Base-by-base conservation (phyloP, 228 moss, liverwort and hornwort species). In the Sphagnum fallax region DNA sequence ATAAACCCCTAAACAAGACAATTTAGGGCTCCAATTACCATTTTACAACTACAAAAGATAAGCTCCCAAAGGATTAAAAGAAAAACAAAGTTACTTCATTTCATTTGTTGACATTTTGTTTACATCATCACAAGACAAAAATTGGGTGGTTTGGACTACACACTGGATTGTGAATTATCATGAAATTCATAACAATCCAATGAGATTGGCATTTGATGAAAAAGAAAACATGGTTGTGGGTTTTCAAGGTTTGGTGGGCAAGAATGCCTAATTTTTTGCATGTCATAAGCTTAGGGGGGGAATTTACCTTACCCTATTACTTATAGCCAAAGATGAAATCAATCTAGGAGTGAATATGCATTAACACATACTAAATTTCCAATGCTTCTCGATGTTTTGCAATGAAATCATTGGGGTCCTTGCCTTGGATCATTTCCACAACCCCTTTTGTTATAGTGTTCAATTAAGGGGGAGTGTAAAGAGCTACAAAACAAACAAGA, bases 321-420 rank as follows among this genome's bases (percentile, higher is more conserved):
- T 98, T 98, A 74, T 79, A 73, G 70, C 97, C 97, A 79, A 98
- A 98, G 59, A 93, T 98, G 32, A 98, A 75, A 85, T 98, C 97
- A 75, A 98, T 93, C 93, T 93, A 98, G 61, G 81, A 52, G 80
- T 98, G 93, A 62, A 98, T 70, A 70, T 85, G 84, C 88, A 90
- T 86, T 61, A 91, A 98, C 63, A 93, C 97, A 80, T 91, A 91
- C 66, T 98, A 90, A 80, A 91, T 88, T 75, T 98, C 97, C 77
- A 93, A 78, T 78, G 93, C 97, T 78, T 93, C 74, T 62, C 93
- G 90, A 78, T 93, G 91, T 81, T 98, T 93, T 60, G 77, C 75
- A 62, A 98, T 87, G 52, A 93, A 98, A 72, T 98, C 93, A 62
- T 93, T 85, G 5, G 93, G 87, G 67, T 83, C 87, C 65, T 82